A percentile compares a stretch with the other conserved stretches of the same genome.
Conservation (phyloP, 202 grass and related monocot species). For the Schoenoplectus tabernaemontani region DNA sequence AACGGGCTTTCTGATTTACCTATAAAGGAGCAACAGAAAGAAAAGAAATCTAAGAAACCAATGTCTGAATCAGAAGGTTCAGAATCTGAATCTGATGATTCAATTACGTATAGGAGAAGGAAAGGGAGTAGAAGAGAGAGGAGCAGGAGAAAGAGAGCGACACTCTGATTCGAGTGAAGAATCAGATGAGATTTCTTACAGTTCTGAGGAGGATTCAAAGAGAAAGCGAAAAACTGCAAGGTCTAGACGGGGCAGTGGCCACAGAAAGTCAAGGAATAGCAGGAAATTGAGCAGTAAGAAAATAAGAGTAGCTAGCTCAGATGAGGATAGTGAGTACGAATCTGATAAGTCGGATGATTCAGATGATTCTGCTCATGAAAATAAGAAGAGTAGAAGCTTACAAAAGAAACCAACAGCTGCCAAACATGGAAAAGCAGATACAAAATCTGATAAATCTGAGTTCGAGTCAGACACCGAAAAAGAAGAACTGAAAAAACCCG, state of each 20-base stretch:
- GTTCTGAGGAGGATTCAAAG: constrained; percentile 51
- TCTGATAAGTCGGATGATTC: constrained; percentile 41
- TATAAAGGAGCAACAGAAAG: constrained; percentile 23
- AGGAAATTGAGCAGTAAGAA: constrained; percentile 27
- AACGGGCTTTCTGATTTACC: background rate
- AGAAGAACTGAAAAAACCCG: constrained; percentile 31
- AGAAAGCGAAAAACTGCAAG: constrained; percentile 42
- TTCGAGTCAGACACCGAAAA: constrained; percentile 26
- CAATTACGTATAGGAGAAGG: constrained; percentile 36
- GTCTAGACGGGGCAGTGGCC: constrained; percentile 32
- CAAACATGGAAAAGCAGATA: constrained; percentile 35
- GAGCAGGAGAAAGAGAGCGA: constrained; percentile 12
- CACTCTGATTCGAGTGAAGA: constrained; percentile 24
- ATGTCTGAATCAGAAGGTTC: constrained; percentile 30
- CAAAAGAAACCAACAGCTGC: constrained; percentile 37
- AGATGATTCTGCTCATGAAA: constrained; percentile 23
- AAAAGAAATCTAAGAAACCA: constrained; percentile 32
- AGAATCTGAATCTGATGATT: constrained; percentile 33
- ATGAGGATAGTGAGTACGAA: constrained; percentile 34
- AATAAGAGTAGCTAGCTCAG: constrained; percentile 28
- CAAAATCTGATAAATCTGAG: constrained; percentile 29
- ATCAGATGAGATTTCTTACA: constrained; percentile 35
- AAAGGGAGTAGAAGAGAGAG: constrained; percentile 33
- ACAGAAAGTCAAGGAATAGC: constrained; percentile 34
- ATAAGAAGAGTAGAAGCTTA: constrained; percentile 32